Conservation (phyloP, 176 grass and related monocot species). For the Hsuehochloa calcarea region DNA sequence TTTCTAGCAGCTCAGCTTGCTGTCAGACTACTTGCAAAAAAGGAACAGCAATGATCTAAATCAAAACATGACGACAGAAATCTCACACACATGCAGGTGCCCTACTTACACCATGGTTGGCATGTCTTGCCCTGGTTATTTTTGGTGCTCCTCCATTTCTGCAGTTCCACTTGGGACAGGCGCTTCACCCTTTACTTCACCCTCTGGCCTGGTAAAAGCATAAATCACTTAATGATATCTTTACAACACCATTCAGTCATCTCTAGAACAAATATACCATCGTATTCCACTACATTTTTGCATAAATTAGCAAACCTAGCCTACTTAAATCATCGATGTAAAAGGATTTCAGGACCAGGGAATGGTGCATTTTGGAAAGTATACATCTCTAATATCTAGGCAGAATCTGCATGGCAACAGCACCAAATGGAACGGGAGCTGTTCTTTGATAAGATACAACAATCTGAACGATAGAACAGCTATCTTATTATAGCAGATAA, state of each 20-base stretch:
- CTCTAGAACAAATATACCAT: background rate
- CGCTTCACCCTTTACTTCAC: background rate
- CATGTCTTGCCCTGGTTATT: background rate
- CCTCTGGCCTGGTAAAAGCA: background rate
- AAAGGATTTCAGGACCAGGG: background rate
- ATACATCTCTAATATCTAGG: background rate
- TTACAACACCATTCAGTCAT: background rate
- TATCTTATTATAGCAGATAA: background rate
- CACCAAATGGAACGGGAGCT: background rate
- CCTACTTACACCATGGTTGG: background rate
- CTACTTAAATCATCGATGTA: background rate
- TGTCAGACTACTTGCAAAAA: background rate
- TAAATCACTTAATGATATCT: no score
- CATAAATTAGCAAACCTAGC: background rate
- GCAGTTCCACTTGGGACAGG: background rate
- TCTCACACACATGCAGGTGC: background rate
- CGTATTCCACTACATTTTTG: background rate
- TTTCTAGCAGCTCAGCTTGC: no score
- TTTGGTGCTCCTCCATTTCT: background rate
- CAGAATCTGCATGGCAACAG: background rate
- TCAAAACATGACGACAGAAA: background rate
- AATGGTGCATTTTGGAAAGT: background rate
- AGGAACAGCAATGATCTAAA: background rate
- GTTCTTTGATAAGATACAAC: background rate
- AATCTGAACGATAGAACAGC: background rate